Percentiles rank a stretch among this genome's conserved stretches.
These are phyloP conservation scores for Monosporozyma yasuniensis DNA, from an alignment of 805 yeast genomes.

Conservation along the genomic window DNA sequence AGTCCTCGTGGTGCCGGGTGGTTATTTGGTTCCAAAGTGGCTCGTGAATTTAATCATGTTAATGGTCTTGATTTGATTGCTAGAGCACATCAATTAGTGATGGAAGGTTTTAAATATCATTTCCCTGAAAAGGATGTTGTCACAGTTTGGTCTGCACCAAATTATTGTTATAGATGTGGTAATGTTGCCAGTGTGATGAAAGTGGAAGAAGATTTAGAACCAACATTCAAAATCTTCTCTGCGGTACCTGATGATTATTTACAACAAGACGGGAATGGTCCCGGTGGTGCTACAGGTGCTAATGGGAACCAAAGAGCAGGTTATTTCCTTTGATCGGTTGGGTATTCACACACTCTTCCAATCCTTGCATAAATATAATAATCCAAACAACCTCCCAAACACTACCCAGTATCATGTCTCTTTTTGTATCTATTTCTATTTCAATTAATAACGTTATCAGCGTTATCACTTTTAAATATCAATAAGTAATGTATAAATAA, in stretches of 20 bases:
- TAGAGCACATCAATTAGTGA: slow-evolving; percentile 94
- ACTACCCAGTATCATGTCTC: too few species aligned
- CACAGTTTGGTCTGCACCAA: slow-evolving; percentile 97
- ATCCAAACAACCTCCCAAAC: too few species aligned
- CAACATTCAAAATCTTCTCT: slow-evolving; percentile 85
- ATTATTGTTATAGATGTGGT: slow-evolving; percentile 95
- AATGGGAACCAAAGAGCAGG: slow-evolving; percentile 29
- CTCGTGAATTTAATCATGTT: slow-evolving; percentile 92
- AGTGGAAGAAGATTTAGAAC: slow-evolving; percentile 76
- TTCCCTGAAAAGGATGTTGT: slow-evolving; percentile 94
- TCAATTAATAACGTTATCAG: too few species aligned
- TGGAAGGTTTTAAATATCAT: slow-evolving; percentile 97
- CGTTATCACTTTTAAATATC: too few species aligned
- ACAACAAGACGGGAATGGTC: slow-evolving; percentile 16
- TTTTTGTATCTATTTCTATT: too few species aligned
- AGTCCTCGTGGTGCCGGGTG: slow-evolving; percentile 98
- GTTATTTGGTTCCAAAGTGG: slow-evolving; percentile 90
- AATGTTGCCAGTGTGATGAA: slow-evolving; percentile 98
- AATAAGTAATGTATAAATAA: too few species aligned
- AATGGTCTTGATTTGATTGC: slow-evolving; percentile 84
- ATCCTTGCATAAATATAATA: too few species aligned
- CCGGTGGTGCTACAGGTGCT: slow-evolving; percentile 16
- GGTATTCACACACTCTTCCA: neutral
- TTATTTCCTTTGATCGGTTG: slow-evolving; percentile 27
- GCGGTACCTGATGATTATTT: slow-evolving; percentile 82